Evolutionary conservation across 1,284 basidiomycete species (phyloP), one percentile per base, ranked within the genome.

Genomic region (Sutorius eximius): DNA sequence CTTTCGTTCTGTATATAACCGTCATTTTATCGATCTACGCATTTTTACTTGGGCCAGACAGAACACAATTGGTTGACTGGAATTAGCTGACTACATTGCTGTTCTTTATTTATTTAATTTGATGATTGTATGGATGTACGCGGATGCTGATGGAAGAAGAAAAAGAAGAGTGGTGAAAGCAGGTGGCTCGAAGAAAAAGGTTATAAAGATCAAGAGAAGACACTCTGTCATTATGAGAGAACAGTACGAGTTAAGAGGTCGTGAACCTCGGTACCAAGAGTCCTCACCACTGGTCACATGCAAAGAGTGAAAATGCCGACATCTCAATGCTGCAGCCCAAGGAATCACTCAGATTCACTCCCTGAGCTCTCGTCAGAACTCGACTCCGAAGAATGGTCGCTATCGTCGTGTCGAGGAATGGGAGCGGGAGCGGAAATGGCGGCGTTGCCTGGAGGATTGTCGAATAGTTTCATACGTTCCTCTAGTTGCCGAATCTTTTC

Each of bases 401-500:
- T 89, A 55, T 85, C 86, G 49, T 80, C 77, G 33, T 66, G 68
- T 38, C 71, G 72, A 10, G 60, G 59, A 2, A 67, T 62, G 29
- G 73, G 69, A 40, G 71, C 66, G 9, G 76, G 63, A 9, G 73
- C 65, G 12, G 75, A 65, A 13, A 69, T 45, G 49, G 53, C n/a
- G 9, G 75, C 70, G 36, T 73, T 72, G 42, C 73, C 73, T 32
- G 72, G 71, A 49, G 78, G 79, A 51, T 81, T 75, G 55, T 91
- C 86, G 69, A 93, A 91, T 18, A 89, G 78, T 24, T 79, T 79
- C 78, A 93, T 87, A 51, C 87, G 81, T 62, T 87, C 86, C 73
- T 97, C 93, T 53, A 97, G 81, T 70, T 85, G 81, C 51, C 89
- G 82, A 65, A 96, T 96, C 76, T 94, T 92, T 76, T 93, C 90